These are phyloP conservation scores for Mercurialis annua DNA, from an alignment of 345 rosid genomes.

Conservation along the genomic window DNA sequence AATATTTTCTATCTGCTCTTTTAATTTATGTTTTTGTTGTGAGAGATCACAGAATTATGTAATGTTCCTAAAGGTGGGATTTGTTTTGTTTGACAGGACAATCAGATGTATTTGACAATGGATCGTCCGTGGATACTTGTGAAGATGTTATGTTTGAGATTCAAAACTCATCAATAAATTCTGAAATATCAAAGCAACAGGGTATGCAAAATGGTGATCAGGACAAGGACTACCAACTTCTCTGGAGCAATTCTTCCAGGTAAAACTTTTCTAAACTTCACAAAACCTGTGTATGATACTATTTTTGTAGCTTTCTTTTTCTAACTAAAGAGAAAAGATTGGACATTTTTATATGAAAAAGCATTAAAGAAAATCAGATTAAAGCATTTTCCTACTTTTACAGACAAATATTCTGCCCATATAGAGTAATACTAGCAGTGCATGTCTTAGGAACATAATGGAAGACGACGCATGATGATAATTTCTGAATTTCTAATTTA, in stretches of 20 bases:
- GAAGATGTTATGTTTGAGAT: slow-evolving; percentile 81
- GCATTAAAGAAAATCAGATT: neutral
- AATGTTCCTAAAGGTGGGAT: neutral
- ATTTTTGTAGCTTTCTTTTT: neutral
- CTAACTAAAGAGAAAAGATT: neutral
- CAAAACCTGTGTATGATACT: neutral
- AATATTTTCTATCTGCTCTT: too few relatives aligned
- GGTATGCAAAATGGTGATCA: slow-evolving; percentile 38
- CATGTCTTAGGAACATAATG: slow-evolving; percentile 6
- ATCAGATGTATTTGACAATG: slow-evolving; percentile 68
- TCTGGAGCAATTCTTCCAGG: slow-evolving; percentile 78
- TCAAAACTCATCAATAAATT: slow-evolving; percentile 50
- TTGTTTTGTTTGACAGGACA: slow-evolving; percentile 40
- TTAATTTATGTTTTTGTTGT: too few relatives aligned
- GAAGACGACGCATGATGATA: neutral
- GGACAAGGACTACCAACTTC: slow-evolving; percentile 44
- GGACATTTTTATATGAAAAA: neutral
- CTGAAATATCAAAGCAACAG: slow-evolving; percentile 42
- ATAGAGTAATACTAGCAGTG: neutral
- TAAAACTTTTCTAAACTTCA: slow-evolving; percentile 13
- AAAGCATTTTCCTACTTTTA: neutral
- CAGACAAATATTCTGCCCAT: neutral
- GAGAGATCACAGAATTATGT: too few relatives aligned
- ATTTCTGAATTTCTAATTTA: too few relatives aligned
- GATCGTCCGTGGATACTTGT: slow-evolving; percentile 79